Percentiles rank a stretch among this genome's conserved stretches.
Conservation (phyloP, 305 asterid species). For the Coffea humblotiana region DNA sequence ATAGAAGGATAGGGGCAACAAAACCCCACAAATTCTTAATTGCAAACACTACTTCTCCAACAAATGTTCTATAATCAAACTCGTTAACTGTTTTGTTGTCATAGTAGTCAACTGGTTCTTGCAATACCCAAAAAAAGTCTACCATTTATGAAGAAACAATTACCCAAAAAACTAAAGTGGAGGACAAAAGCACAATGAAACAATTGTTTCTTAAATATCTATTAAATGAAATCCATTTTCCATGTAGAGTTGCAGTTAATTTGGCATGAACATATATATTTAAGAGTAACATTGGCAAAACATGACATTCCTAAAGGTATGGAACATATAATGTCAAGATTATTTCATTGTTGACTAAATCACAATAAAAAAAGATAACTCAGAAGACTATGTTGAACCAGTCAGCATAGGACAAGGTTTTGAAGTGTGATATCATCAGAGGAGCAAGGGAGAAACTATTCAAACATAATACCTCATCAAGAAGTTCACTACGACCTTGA, state of each 20-base stretch:
- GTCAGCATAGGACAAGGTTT: background rate
- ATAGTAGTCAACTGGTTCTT: too few species aligned
- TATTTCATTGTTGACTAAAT: background rate
- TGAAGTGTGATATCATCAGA: background rate
- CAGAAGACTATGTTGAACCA: background rate
- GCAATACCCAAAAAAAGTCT: background rate
- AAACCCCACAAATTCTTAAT: background rate
- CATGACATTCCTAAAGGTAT: background rate
- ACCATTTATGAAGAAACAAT: background rate
- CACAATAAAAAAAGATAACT: background rate
- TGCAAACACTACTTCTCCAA: background rate
- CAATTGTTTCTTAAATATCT: background rate
- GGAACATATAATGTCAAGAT: background rate
- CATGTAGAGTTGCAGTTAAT: background rate
- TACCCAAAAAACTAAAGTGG: background rate
- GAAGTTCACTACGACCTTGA: slow-evolving; percentile 88
- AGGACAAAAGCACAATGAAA: background rate
- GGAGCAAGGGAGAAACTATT: background rate
- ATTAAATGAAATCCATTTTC: background rate
- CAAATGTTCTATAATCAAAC: background rate
- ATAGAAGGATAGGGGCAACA: background rate
- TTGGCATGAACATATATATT: background rate
- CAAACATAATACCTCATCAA: slow-evolving; percentile 70
- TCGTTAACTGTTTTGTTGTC: background rate
- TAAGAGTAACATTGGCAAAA: background rate